Percentiles rank a stretch among this genome's conserved stretches.
These are phyloP conservation scores for Fusarium dlaminii DNA, from an alignment of 2,329 filamentous ascomycete species.

Conservation along the genomic window DNA sequence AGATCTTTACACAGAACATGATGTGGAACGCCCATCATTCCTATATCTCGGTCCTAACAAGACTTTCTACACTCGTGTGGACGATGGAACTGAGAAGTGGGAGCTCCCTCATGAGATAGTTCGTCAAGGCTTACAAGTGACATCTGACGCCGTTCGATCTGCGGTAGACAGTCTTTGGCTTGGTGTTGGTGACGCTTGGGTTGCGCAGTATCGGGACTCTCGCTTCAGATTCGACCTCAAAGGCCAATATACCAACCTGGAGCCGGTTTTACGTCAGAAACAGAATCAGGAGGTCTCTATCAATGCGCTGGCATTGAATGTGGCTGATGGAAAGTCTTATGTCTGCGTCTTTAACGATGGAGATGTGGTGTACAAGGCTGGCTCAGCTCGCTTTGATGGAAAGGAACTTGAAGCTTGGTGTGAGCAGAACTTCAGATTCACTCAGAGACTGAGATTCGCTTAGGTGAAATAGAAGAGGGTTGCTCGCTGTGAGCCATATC, in stretches of 20 bases:
- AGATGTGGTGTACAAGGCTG: neutral
- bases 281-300: slow-evolving; percentile 9
- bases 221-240: slow-evolving; percentile 27
- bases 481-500: neutral
- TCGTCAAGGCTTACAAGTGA: slow-evolving; percentile 9
- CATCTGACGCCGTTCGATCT: slow-evolving; percentile 2
- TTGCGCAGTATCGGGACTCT: slow-evolving; percentile 35
- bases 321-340: slow-evolving; percentile 15
- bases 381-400: slow-evolving; percentile 12
- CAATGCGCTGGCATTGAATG: slow-evolving; percentile 29
- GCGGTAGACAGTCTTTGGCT: slow-evolving; percentile 33
- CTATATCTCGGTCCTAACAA: slow-evolving; percentile 30
- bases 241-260: slow-evolving; percentile 18
- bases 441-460: neutral
- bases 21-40: slow-evolving; percentile 36
- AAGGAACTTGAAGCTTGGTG: slow-evolving; percentile 33
- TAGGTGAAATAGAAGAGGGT: neutral
- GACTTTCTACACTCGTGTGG: slow-evolving; percentile 33
- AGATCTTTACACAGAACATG: slow-evolving; percentile 24
- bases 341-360: slow-evolving; percentile 31
- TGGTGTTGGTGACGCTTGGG: slow-evolving; percentile 29
- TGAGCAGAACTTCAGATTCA: slow-evolving; percentile 16
- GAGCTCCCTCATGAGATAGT: slow-evolving; percentile 3
- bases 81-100: slow-evolving; percentile 29
- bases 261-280: neutral